Percentiles rank a stretch among this genome's conserved stretches.
These are phyloP conservation scores for Gigaspora rosea DNA, from an alignment of 192 early-diverging fungal genomes.

Conservation along the genomic window DNA sequence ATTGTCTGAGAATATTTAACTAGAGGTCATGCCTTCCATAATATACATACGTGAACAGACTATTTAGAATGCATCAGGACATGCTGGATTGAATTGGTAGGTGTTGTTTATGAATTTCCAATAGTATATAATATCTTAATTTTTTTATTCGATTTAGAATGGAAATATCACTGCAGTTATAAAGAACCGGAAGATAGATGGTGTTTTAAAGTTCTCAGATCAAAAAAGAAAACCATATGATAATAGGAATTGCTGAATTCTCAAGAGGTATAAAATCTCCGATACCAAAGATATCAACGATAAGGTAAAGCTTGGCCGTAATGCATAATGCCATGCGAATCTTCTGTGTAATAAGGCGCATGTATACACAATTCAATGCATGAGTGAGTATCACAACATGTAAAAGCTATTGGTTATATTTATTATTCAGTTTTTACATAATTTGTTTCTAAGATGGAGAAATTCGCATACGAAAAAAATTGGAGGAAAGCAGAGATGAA, in stretches of 20 bases:
- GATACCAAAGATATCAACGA: constrained; percentile 4
- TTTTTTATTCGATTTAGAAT: constrained; percentile 21
- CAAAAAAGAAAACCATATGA: constrained; percentile 18
- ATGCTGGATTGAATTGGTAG: constrained; percentile 16
- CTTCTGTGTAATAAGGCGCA: not conserved
- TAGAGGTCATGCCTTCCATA: too few relatives aligned
- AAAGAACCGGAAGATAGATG: constrained; percentile 6
- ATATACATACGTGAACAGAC: constrained; percentile 24
- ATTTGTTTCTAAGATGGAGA: constrained; percentile 11
- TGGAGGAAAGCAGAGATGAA: too few relatives aligned
- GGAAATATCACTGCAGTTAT: constrained; percentile 9
- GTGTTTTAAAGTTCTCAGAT: constrained; percentile 12
- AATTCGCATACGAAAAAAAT: not conserved
- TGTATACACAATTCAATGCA: constrained; percentile 5
- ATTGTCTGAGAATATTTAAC: too few relatives aligned
- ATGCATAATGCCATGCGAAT: constrained; percentile 20
- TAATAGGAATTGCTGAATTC: constrained; percentile 18
- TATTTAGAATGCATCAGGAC: constrained; percentile 18
- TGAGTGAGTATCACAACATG: constrained; percentile 7
- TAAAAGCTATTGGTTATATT: not conserved
- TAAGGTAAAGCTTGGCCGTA: constrained; percentile 1
- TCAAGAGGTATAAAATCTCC: constrained; percentile 2
- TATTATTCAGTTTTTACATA: not conserved
- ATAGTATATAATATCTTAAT: constrained; percentile 5
- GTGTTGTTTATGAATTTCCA: constrained; percentile 14